Base-by-base conservation (phyloP, 2,329 filamentous ascomycete species). In the Alternaria brassicicola region DNA sequence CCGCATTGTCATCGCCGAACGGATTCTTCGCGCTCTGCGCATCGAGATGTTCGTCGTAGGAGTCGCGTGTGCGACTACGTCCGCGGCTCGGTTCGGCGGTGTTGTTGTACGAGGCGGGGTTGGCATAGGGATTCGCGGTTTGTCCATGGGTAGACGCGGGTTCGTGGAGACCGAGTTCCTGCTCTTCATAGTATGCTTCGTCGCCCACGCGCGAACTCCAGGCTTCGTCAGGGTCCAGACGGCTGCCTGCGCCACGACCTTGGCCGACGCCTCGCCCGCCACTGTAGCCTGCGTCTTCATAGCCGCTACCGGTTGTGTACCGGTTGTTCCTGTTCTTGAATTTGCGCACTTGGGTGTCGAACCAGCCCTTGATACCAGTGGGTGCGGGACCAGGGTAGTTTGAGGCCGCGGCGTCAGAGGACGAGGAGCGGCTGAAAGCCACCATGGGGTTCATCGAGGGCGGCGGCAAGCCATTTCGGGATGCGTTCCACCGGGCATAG, bases 201-300 rank as follows among this genome's bases (percentile, higher is more conserved):
- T 87, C 83, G 57, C 90, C 90, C 4, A 96, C 91, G 59, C 90
- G 83, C 63, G 90, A 79, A 78, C 95, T 91, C 92, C 92, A 96
- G 2, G 91, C 91, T 71, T 93, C 91, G 73, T 96, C 92, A 1
- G 90, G 90, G 70, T 95, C 92, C 43, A 92, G 83, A 2, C 88
- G 87, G 74, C 90, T 88, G 41, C 62, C 72, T 51, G 66, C 70
- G 43, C 79, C 79, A 28, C 76, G 72, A 54, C 79, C 79, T 17
- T 73, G 73, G 0, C 55, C 55, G 1, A 53, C 55, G 2, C 57
- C 30, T 58, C 56, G 42, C 50, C 50, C 36, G 55, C 76, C 68
- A 15, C 51, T 77, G 58, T 76, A 78, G 41, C 76, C 75, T 5
- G 84, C 79, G 68, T 92, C 90, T 80, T 93, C 90, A 80, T 92